Conservation (phyloP, 2,329 filamentous ascomycete species). For the Bipolaris zeicola region DNA sequence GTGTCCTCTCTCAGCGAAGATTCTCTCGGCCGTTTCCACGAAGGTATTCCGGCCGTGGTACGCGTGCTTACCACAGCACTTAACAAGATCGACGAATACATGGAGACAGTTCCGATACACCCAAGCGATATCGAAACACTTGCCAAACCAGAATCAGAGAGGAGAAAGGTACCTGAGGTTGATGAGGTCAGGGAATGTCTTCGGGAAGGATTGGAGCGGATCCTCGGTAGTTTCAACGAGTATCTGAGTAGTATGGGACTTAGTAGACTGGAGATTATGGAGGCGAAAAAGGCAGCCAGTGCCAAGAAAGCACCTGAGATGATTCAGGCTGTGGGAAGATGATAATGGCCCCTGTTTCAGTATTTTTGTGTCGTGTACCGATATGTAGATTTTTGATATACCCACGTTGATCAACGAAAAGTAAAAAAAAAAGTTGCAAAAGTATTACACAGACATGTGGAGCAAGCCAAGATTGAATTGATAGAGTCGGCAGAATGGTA, state of each 20-base stretch:
- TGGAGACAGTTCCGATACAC: conserved; percentile 64
- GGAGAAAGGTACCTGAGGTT: conserved; percentile 64
- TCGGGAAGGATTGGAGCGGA: conserved; percentile 66
- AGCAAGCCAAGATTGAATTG: background rate
- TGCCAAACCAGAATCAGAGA: conserved; percentile 51
- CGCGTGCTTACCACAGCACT: conserved; percentile 73
- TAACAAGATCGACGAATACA: conserved; percentile 71
- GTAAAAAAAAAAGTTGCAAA: background rate
- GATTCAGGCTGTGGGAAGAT: conserved; percentile 17
- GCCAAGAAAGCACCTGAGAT: conserved; percentile 30
- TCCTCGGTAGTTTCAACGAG: conserved; percentile 74
- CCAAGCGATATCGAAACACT: conserved; percentile 76
- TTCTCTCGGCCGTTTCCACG: conserved; percentile 81
- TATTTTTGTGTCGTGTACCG: background rate
- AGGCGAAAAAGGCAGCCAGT: conserved; percentile 53
- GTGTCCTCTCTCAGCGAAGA: conserved; percentile 80
- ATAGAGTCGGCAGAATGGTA: background rate
- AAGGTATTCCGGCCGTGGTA: conserved; percentile 76
- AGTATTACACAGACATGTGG: background rate
- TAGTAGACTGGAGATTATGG: conserved; percentile 70
- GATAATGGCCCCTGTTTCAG: background rate
- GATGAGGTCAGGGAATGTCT: conserved; percentile 70
- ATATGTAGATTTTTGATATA: conserved; percentile 5
- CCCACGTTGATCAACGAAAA: background rate
- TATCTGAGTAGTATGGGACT: conserved; percentile 75